phyloP scores from a whole-genome alignment of 2,329 filamentous ascomycete species.

The Bisporella sp. region DNA sequence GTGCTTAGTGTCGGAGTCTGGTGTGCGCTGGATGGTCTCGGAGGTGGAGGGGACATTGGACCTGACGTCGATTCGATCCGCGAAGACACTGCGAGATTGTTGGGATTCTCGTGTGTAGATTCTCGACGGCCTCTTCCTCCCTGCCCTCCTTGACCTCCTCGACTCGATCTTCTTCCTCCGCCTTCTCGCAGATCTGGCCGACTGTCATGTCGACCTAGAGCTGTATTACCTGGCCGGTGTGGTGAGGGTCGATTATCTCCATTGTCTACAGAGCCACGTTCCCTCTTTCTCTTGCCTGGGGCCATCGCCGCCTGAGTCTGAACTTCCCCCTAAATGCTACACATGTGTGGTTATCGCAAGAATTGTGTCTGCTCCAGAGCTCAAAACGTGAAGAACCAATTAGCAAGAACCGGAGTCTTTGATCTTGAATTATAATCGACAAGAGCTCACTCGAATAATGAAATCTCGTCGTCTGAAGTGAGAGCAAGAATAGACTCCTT shows the following conservation, averaged over 20 bases:
- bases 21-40: slow-evolving; percentile 20
- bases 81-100: slow-evolving; percentile 19
- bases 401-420: no score
- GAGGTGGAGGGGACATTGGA: slow-evolving; percentile 27
- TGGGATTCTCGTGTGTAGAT: slow-evolving; percentile 23
- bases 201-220: slow-evolving; percentile 51
- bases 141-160: slow-evolving; percentile 33
- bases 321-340: slow-evolving; percentile 13
- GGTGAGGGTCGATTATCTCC: slow-evolving; percentile 48
- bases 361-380: no score
- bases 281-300: slow-evolving; percentile 29
- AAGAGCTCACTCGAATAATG: no score
- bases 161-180: slow-evolving; percentile 38
- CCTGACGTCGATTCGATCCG: slow-evolving; percentile 26
- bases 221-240: slow-evolving; percentile 52
- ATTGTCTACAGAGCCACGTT: slow-evolving; percentile 31
- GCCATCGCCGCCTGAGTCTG: slow-evolving; percentile 22
- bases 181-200: slow-evolving; percentile 40
- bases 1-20: slow-evolving; percentile 23
- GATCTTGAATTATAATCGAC: no score
- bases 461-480: no score
- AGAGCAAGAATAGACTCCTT: no score
- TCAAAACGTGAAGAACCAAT: no score
- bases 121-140: slow-evolving; percentile 22
- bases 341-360: slow-evolving; percentile 16